Evolutionary conservation across 208 protist species (phyloP).

Genomic region (Leishmania tropica): DNA sequence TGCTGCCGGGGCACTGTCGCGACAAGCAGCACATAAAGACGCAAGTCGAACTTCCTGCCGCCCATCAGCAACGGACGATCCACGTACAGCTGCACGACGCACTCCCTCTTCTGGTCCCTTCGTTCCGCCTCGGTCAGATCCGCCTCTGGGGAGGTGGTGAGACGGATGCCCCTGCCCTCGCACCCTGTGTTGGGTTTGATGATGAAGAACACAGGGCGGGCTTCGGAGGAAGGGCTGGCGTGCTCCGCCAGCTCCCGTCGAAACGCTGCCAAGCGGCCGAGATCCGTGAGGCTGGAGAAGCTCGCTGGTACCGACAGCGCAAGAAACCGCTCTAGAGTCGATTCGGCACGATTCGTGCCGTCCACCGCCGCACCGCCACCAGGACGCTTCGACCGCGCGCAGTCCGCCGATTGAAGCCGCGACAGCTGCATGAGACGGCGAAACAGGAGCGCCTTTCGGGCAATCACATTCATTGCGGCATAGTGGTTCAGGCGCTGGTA

Average conservation of each 20-base stretch:
- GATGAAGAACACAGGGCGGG: conserved; percentile 55
- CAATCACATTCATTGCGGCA: conserved; percentile 87
- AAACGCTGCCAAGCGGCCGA: conserved; percentile 35
- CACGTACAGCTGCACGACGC: conserved; percentile 89
- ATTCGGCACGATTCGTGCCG: background rate
- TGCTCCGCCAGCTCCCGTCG: conserved; percentile 2
- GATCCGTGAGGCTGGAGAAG: conserved; percentile 51
- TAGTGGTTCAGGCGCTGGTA: conserved; percentile 95
- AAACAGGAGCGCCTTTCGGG: conserved; percentile 90
- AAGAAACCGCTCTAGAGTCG: conserved; percentile 16
- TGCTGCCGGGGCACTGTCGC: conserved; percentile 28
- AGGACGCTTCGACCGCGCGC: background rate
- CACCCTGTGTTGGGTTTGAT: conserved; percentile 90
- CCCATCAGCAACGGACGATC: conserved; percentile 90
- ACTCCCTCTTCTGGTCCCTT: conserved; percentile 40
- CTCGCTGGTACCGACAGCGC: conserved; percentile 45
- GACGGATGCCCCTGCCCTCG: conserved; percentile 77
- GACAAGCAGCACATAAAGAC: conserved; percentile 92
- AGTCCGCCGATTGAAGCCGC: background rate
- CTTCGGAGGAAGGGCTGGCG: background rate
- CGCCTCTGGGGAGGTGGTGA: conserved; percentile 57
- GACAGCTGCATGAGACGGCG: conserved; percentile 74
- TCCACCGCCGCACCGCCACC: background rate
- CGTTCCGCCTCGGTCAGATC: conserved; percentile 41
- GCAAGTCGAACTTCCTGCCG: conserved; percentile 94